phyloP scores from a whole-genome alignment of 495 filamentous ascomycete genomes.

The Aspergillus bridgeri region DNA sequence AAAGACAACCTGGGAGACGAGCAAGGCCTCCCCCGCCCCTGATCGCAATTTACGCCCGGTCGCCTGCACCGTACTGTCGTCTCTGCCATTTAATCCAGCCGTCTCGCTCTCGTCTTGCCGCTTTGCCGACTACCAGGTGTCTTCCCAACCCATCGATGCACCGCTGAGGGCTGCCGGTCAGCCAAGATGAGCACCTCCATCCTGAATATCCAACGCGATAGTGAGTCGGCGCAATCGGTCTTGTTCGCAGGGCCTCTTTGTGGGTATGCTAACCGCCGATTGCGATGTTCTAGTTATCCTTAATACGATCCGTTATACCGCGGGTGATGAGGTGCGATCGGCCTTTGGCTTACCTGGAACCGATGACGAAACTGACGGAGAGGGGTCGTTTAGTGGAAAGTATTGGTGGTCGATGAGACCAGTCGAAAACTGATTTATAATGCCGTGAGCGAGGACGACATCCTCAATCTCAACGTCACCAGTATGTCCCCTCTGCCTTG shows the following conservation, averaged over 20 bases:
- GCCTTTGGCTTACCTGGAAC: conserved; percentile 18
- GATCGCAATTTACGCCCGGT: conserved; percentile 3
- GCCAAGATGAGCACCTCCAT: conserved; percentile 49
- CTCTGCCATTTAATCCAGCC: neutral
- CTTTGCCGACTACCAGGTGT: neutral
- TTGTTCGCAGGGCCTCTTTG: neutral
- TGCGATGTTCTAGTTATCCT: conserved; percentile 49
- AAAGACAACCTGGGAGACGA: conserved; percentile 10
- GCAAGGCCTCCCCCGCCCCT: conserved; percentile 4
- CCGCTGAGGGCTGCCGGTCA: conserved; percentile 33
- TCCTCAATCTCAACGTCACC: conserved; percentile 90
- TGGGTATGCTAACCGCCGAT: neutral
- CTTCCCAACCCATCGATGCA: conserved; percentile 11
- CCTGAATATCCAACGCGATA: conserved; percentile 51
- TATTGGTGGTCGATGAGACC: conserved; percentile 78
- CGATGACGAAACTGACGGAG: conserved; percentile 26
- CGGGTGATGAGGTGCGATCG: conserved; percentile 54
- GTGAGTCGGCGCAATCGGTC: conserved; percentile 28
- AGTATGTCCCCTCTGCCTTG: conserved; percentile 54
- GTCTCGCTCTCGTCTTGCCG: neutral
- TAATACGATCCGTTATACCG: conserved; percentile 55
- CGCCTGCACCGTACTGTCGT: neutral
- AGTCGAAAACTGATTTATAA: conserved; percentile 80
- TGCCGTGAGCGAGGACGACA: conserved; percentile 88
- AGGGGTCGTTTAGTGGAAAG: conserved; percentile 73